These are phyloP conservation scores for Wickerhamiella sergipiensis DNA, from an alignment of 805 yeast species.

Conservation along the genomic window DNA sequence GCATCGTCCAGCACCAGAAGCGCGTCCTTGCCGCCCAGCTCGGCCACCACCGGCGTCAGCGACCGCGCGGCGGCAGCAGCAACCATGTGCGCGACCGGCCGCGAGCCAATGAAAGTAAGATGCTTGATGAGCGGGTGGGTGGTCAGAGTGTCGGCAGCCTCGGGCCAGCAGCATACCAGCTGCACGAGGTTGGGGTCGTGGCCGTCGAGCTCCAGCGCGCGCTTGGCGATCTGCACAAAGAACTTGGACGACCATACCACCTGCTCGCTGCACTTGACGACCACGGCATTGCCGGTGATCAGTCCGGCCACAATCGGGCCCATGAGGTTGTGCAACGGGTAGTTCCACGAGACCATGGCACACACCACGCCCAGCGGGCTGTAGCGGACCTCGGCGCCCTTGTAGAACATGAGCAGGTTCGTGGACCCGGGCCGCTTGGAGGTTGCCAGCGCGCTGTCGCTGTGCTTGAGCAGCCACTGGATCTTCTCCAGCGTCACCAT, in stretches of 20 bases:
- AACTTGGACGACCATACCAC: slow-evolving; percentile 89
- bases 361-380: slow-evolving; percentile 86
- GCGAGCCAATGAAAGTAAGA: slow-evolving; percentile 91
- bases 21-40: slow-evolving; percentile 94
- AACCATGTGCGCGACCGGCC: slow-evolving; percentile 84
- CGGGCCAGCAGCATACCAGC: slow-evolving; percentile 77
- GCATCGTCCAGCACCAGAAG: slow-evolving; percentile 59
- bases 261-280: slow-evolving; percentile 89
- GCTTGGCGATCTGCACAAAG: slow-evolving; percentile 57
- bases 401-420: slow-evolving; percentile 72
- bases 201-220: slow-evolving; percentile 60
- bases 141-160: slow-evolving; percentile 74
- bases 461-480: slow-evolving; percentile 78
- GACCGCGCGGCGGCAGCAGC: slow-evolving; percentile 68
- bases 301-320: slow-evolving; percentile 86
- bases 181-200: slow-evolving; percentile 76
- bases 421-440: slow-evolving; percentile 80
- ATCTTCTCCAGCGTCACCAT: slow-evolving; percentile 88
- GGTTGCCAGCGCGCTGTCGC: slow-evolving; percentile 55
- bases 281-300: slow-evolving; percentile 82
- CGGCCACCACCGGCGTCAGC: slow-evolving; percentile 91
- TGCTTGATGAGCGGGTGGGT: slow-evolving; percentile 73
- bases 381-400: slow-evolving; percentile 84
- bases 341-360: slow-evolving; percentile 92
- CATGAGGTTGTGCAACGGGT: slow-evolving; percentile 86